phyloP scores from a whole-genome alignment of 371 early-diverging fungal genomes.

The Entomophthora muscae region DNA sequence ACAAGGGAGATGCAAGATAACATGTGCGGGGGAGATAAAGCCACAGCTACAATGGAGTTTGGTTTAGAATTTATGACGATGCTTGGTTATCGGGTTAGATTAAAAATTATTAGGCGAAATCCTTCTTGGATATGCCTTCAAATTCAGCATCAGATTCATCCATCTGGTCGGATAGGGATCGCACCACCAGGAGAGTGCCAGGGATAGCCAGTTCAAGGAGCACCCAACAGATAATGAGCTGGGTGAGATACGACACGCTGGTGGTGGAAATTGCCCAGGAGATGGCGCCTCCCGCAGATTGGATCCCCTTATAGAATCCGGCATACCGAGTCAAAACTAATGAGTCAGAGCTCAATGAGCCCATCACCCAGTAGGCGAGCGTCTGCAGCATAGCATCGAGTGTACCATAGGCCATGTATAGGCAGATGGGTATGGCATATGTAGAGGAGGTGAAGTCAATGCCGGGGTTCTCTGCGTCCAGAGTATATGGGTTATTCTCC shows the following conservation, averaged over 20 bases:
- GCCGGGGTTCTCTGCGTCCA: slow-evolving; percentile 11
- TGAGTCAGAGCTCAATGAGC: slow-evolving; percentile 48
- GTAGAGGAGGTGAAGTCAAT: slow-evolving; percentile 20
- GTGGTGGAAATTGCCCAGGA: slow-evolving; percentile 21
- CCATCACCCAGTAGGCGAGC: slow-evolving; percentile 39
- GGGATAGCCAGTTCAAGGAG: slow-evolving; percentile 18
- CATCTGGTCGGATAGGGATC: slow-evolving; percentile 1
- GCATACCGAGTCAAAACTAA: slow-evolving; percentile 44
- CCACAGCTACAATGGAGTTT: too few relatives aligned
- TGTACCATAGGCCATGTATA: slow-evolving; percentile 44
- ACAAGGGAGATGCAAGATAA: too few relatives aligned
- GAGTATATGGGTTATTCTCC: slow-evolving; percentile 28
- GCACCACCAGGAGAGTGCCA: slow-evolving; percentile 15
- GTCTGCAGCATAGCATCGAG: slow-evolving; percentile 48
- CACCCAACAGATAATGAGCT: slow-evolving; percentile 23
- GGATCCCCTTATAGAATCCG: slow-evolving; percentile 72
- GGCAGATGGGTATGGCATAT: slow-evolving; percentile 34
- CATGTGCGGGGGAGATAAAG: too few relatives aligned
- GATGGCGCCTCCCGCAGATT: slow-evolving; percentile 47
- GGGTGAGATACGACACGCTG: slow-evolving; percentile 13
- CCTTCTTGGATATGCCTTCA: too few relatives aligned
- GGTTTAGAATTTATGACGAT: too few relatives aligned
- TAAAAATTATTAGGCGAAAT: too few relatives aligned
- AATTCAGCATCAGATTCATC: too few relatives aligned
- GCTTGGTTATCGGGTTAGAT: too few relatives aligned